A percentile compares a stretch with the other conserved stretches of the same genome.
phyloP scores from a whole-genome alignment of 1,139 yeast species.

The Yamadazyma songkhlaensis region DNA sequence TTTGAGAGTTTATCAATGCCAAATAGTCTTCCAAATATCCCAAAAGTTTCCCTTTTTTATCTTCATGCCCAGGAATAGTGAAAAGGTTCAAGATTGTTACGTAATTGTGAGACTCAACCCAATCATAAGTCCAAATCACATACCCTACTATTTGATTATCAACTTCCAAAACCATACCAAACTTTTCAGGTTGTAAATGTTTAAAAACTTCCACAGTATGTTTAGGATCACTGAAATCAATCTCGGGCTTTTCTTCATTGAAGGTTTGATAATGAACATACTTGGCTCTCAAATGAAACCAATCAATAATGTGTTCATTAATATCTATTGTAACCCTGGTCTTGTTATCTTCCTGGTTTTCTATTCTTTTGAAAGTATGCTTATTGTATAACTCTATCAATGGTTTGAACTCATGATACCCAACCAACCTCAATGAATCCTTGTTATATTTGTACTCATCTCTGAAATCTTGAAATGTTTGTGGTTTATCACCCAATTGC shows the following conservation, averaged over 20 bases:
- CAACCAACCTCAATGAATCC: slow-evolving; percentile 16
- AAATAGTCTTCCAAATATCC: slow-evolving; percentile 13
- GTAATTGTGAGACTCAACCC: slow-evolving; percentile 13
- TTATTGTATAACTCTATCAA: slow-evolving; percentile 22
- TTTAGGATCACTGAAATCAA: slow-evolving; percentile 27
- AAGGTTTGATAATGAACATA: slow-evolving; percentile 31
- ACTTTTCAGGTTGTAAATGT: slow-evolving; percentile 22
- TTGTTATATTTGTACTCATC: background rate
- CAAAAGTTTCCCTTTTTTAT: slow-evolving; percentile 22
- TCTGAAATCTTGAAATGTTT: slow-evolving; percentile 1
- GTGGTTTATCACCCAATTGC: background rate
- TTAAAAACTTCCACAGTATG: slow-evolving; percentile 22
- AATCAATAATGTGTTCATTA: slow-evolving; percentile 31
- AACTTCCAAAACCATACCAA: slow-evolving; percentile 28
- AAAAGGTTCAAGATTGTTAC: slow-evolving; percentile 5
- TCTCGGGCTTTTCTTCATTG: slow-evolving; percentile 14
- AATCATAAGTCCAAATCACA: slow-evolving; percentile 43
- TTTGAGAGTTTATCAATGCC: slow-evolving; percentile 6
- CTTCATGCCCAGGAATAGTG: slow-evolving; percentile 12
- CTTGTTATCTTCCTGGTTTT: slow-evolving; percentile 17
- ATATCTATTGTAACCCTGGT: slow-evolving; percentile 31
- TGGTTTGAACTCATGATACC: slow-evolving; percentile 31
- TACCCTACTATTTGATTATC: slow-evolving; percentile 24
- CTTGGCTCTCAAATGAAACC: slow-evolving; percentile 46
- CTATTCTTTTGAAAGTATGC: slow-evolving; percentile 17